Evolutionary conservation across 805 yeast species (phyloP).

Genomic region (Lachancea sp.): DNA sequence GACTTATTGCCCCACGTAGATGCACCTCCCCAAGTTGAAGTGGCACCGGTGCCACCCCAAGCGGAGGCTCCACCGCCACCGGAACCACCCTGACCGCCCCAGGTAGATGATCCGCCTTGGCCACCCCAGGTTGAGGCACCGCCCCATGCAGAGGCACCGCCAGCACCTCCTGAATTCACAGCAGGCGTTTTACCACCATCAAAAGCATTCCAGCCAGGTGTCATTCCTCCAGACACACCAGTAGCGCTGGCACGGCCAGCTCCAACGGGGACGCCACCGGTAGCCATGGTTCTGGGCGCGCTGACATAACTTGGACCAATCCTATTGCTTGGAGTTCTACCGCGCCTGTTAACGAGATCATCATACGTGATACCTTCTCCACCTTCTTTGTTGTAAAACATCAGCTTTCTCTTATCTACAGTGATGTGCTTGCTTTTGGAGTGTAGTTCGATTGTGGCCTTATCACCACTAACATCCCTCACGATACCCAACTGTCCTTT

Average conservation of each 20-base stretch:
- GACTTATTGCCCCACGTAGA: slow-evolving; percentile 34
- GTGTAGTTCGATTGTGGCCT: slow-evolving; percentile 89
- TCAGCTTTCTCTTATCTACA: slow-evolving; percentile 69
- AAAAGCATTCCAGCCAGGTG: slow-evolving; percentile 51
- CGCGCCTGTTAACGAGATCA: slow-evolving; percentile 57
- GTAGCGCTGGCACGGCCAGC: slow-evolving; percentile 30
- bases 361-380: slow-evolving; percentile 73
- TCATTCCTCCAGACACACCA: slow-evolving; percentile 38
- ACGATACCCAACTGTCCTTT: slow-evolving; percentile 93
- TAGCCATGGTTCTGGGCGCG: slow-evolving; percentile 31
- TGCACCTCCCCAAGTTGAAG: slow-evolving; percentile 36
- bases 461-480: slow-evolving; percentile 85
- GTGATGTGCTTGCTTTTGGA: slow-evolving; percentile 85
- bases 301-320: slow-evolving; percentile 33
- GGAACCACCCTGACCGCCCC: slow-evolving; percentile 30
- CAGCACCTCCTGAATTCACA: slow-evolving; percentile 31
- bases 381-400: slow-evolving; percentile 57
- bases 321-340: slow-evolving; percentile 34
- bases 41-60: slow-evolving; percentile 37
- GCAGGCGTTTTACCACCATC: slow-evolving; percentile 45
- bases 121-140: slow-evolving; percentile 39
- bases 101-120: slow-evolving; percentile 36
- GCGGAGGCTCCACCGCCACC: slow-evolving; percentile 36
- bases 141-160: slow-evolving; percentile 30
- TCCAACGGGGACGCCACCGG: slow-evolving; percentile 28